phyloP scores from a whole-genome alignment of 768 basidiomycete genomes.

The Suillus weaverae region DNA sequence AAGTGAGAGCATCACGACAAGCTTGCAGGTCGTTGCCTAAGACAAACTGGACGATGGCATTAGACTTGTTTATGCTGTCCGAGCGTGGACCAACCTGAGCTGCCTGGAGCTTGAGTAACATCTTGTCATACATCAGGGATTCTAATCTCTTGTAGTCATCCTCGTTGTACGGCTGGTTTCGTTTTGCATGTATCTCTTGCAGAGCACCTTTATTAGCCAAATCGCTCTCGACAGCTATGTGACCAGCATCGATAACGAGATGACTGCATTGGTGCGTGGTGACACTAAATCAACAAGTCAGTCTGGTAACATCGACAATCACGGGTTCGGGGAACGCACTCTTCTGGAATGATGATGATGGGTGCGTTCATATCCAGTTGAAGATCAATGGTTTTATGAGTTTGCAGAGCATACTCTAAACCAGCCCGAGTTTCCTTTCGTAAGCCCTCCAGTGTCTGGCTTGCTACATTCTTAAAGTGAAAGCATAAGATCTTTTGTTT shows the following conservation, averaged over 20 bases:
- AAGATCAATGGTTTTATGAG: constrained; percentile 95
- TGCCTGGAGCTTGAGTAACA: constrained; percentile 77
- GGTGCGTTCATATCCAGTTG: constrained; percentile 96
- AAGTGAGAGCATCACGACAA: constrained; percentile 77
- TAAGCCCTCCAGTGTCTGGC: constrained; percentile 89
- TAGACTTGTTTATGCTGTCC: constrained; percentile 1
- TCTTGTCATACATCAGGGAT: constrained; percentile 93
- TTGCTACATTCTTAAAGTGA: constrained; percentile 72
- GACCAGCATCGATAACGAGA: constrained; percentile 92
- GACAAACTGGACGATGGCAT: constrained; percentile 61
- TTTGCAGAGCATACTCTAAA: constrained; percentile 88
- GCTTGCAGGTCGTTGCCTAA: constrained; percentile 81
- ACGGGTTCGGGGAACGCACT: constrained; percentile 44
- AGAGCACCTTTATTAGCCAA: constrained; percentile 83
- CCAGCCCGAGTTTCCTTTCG: constrained; percentile 93
- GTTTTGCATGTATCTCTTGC: constrained; percentile 76
- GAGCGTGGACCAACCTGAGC: constrained; percentile 69
- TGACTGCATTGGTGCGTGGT: constrained; percentile 77
- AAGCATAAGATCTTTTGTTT: background rate
- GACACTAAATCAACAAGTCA: constrained; percentile 48
- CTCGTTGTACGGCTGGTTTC: constrained; percentile 80
- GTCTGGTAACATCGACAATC: background rate
- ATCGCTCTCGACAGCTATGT: constrained; percentile 90
- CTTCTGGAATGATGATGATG: constrained; percentile 94
- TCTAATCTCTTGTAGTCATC: constrained; percentile 86